Base-by-base conservation (phyloP, 257 asterid genomes). In the Voacanga thouarsii region DNA sequence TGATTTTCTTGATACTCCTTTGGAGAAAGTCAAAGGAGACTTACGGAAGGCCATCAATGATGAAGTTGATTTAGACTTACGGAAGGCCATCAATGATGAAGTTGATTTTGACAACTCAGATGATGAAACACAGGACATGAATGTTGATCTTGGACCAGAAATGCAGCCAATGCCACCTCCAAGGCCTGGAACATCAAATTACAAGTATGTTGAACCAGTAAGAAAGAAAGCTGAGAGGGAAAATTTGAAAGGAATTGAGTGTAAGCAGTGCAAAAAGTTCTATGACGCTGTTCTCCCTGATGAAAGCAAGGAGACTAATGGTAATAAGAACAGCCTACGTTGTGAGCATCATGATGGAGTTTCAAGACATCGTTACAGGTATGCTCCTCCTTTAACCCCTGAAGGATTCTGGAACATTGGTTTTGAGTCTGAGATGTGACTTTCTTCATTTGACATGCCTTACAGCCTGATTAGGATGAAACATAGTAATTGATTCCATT, bases 381-480 rank as follows among this genome's bases (percentile, higher is more conserved):
- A 91, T 71, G 97, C 91, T 71, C 99, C 98, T 83, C 99, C 99
- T 78, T 86, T 65, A 43, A 93, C 99, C 81, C 99, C 98, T 45
- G 98, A 93, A 83, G 99, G 99, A 73, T 96, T 96, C 82, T 96
- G 98, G 98, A 92, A 96, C 84, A 90, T 93, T 77, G 98, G 97
- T 51, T 93, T 96, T 84, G 97, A 93, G 78, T 88, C 98, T 78
- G 98, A 93, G 84, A 93, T 80, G 90, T 95, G 86, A 85, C 68
- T 63, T 84, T 9, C 39, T 47, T 11, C 21, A 71, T 0, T 53
- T 71, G 30, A 23, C 18, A 19, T 67, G 30, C 51, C 39, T 39
- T 41, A 15, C 72, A 18, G 72, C 72, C 30, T 4, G 26, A 66
- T 66, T 41, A 39, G 7, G 0, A 39, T 24, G 18, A 66, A 33